A percentile compares a stretch with the other conserved stretches of the same genome.
Evolutionary conservation across 2,329 filamentous ascomycete species (phyloP).

Genomic region (Teratosphaeria nubilosa): DNA sequence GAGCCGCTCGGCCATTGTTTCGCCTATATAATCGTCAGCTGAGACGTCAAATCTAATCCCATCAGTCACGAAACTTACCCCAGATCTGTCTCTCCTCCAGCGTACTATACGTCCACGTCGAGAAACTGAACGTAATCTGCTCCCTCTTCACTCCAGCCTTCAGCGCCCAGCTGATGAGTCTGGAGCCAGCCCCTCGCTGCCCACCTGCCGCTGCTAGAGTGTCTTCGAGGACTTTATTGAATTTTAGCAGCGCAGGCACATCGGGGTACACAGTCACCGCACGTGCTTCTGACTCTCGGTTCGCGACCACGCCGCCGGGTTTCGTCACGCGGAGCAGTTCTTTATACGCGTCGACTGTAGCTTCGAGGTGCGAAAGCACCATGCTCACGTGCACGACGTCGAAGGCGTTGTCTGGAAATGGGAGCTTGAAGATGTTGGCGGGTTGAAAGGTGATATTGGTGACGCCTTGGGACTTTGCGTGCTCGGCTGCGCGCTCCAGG

Average conservation of each 20-base stretch:
- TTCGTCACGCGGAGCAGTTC: constrained; percentile 48
- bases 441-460: constrained; percentile 31
- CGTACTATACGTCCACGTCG: constrained; percentile 34
- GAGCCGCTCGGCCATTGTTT: constrained; percentile 12
- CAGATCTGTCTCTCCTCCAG: constrained; percentile 29
- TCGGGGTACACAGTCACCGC: constrained; percentile 29
- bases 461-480: constrained; percentile 27
- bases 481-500: constrained; percentile 29
- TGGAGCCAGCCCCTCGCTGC: constrained; percentile 15
- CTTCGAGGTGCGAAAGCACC: constrained; percentile 46
- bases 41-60: not conserved
- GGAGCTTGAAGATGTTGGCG: constrained; percentile 25
- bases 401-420: constrained; percentile 39
- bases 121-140: constrained; percentile 30
- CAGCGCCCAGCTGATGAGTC: constrained; percentile 25
- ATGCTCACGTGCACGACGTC: constrained; percentile 53
- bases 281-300: constrained; percentile 31
- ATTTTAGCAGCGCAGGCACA: constrained; percentile 8
- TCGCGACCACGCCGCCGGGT: constrained; percentile 43
- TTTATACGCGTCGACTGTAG: constrained; percentile 40
- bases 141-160: constrained; percentile 29
- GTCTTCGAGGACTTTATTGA: constrained; percentile 26
- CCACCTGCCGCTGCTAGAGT: constrained; percentile 21
- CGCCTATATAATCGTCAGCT: constrained; percentile 1
- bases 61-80: constrained; percentile 17